Base-by-base conservation (phyloP, 2,329 filamentous ascomycete genomes). In the Trichoderma atroviride region DNA sequence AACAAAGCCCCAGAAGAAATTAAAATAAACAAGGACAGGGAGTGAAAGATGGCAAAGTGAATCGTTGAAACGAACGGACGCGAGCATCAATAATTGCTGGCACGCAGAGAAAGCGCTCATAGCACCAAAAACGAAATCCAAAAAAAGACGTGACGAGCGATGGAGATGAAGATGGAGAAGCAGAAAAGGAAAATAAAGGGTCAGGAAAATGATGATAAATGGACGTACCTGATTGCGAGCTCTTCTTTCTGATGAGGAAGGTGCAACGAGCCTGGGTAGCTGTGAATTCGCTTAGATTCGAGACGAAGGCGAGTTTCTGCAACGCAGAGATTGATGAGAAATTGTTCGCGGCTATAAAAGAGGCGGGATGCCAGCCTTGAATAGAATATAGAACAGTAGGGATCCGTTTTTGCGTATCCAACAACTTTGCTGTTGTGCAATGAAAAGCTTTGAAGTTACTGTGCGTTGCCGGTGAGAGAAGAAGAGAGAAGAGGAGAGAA, bases 61-160 rank as follows among this genome's bases (percentile, higher is more conserved):
- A 59, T 53, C 43, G 31, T 40, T n/a, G 33, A 29, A 61, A 52
- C 35, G 58, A 69, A n/a, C 24, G 43, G 29, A 69, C 55, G 37
- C 55, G 37, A 50, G 40, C 14, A 52, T 58, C 52, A 57, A 65
- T 37, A 24, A 22, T 57, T 47, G 37, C n/a, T 58, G n/a, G 37
- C n/a, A 59, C 35, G 37, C 16, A 59, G 52, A 47, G 27, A 58
- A 3, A 24, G 22, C 57, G 16, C 57, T 43, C 35, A 10, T 19
- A 59, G 35, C 35, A 16, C 57, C 57, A 40, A 59, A 59, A 37
- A 33, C 22, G 40, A 50, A 52, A 52, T 66, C 63, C 58, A 69
- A 56, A 57, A 57, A 57, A 53, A 69, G 27, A 5, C 24, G 50
- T 4, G 16, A 19, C 24, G 40, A 56, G 14, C 27, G 31, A 59